These are phyloP conservation scores for Colletotrichum sp. DNA, from an alignment of 2,329 filamentous ascomycete species.

Conservation along the genomic window DNA sequence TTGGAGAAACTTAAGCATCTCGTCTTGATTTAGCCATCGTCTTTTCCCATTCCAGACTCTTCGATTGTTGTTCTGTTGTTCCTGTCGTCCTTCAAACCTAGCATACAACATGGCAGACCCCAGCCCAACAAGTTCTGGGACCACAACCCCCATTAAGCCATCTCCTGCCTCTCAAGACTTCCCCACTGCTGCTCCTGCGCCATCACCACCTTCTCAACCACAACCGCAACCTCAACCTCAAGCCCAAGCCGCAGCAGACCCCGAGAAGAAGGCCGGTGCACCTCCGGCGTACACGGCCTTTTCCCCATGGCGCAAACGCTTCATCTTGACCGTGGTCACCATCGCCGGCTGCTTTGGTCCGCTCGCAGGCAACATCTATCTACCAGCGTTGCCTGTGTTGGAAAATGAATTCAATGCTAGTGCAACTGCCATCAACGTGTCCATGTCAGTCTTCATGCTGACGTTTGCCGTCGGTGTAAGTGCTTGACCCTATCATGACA, in stretches of 20 bases:
- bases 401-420: constrained; percentile 39
- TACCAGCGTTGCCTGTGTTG: constrained; percentile 42
- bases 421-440: constrained; percentile 41
- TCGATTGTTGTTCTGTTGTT: background rate
- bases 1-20: background rate
- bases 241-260: background rate
- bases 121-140: constrained; percentile 4
- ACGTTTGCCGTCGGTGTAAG: constrained; percentile 43
- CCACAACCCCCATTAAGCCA: background rate
- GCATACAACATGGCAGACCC: background rate
- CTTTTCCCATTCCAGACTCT: background rate
- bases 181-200: background rate
- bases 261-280: constrained; percentile 17
- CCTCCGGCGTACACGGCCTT: constrained; percentile 39
- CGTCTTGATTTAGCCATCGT: background rate
- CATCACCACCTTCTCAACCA: background rate
- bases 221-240: background rate
- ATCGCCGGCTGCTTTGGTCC: constrained; percentile 46
- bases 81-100: background rate
- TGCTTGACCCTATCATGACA: background rate
- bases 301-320: constrained; percentile 33
- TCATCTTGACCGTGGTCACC: constrained; percentile 43
- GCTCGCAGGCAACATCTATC: constrained; percentile 46
- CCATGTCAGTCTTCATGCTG: constrained; percentile 48
- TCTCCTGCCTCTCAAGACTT: background rate